These are phyloP conservation scores for Hyparrhenia diplandra DNA, from an alignment of 176 grass and related monocot species.

Conservation along the genomic window DNA sequence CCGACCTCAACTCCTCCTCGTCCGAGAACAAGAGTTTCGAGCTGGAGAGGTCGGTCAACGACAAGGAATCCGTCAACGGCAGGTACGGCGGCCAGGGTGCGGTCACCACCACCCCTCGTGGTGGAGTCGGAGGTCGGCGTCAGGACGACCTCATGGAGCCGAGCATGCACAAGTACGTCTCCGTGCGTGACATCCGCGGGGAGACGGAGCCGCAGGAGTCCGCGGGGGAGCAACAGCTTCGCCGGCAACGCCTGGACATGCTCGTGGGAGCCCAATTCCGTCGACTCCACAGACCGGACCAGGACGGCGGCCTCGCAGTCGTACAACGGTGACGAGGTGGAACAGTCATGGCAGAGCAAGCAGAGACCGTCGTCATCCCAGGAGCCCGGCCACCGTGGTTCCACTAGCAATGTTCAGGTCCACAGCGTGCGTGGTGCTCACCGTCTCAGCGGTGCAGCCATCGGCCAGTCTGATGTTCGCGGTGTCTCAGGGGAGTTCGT, in stretches of 20 bases:
- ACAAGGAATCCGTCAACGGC: constrained; percentile 41
- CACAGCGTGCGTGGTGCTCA: constrained; percentile 29
- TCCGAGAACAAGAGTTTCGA: constrained; percentile 56
- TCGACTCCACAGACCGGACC: constrained; percentile 59
- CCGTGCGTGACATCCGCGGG: constrained; percentile 53
- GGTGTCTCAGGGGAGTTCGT: constrained; percentile 8
- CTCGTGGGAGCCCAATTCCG: constrained; percentile 71
- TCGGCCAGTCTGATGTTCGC: constrained; percentile 20
- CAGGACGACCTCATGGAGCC: constrained; percentile 74
- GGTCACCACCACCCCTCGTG: constrained; percentile 15
- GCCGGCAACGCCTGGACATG: constrained; percentile 56
- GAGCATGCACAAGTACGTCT: constrained; percentile 86
- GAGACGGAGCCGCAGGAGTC: constrained; percentile 78
- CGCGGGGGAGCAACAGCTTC: constrained; percentile 87
- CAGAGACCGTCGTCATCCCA: constrained; percentile 30
- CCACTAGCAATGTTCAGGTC: constrained; percentile 22
- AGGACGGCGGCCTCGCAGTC: constrained; percentile 51
- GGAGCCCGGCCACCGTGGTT: constrained; percentile 19
- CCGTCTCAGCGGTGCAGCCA: not conserved
- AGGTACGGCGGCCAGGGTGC: constrained; percentile 8
- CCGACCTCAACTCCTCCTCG: constrained; percentile 70
- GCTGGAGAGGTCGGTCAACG: constrained; percentile 25
- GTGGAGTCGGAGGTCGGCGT: constrained; percentile 64
- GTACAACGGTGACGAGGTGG: constrained; percentile 54
- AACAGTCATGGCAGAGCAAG: constrained; percentile 36